Evolutionary conservation across 192 early-diverging fungal genomes (phyloP).

Genomic region (Linnemannia schmuckeri): DNA sequence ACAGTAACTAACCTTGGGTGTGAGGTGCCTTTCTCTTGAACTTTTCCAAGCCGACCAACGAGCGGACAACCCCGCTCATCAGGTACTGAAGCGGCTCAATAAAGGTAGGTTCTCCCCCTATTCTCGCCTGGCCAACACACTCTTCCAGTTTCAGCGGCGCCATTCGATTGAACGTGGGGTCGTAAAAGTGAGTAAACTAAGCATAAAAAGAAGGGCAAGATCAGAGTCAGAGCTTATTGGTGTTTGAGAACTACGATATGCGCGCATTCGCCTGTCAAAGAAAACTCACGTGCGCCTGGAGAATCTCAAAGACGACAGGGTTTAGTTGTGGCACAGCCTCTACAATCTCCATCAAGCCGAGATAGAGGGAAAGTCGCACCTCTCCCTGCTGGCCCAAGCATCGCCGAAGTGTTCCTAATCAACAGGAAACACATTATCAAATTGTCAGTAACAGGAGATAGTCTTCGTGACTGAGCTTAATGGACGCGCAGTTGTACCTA

Average conservation of each 20-base stretch:
- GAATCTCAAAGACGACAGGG: conserved; percentile 64
- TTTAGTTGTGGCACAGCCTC: conserved; percentile 46
- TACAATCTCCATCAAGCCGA: conserved; percentile 65
- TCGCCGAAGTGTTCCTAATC: conserved; percentile 71
- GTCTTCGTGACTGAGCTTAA: background rate
- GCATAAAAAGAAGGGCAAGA: conserved; percentile 9
- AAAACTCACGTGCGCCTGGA: conserved; percentile 61
- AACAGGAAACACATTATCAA: conserved; percentile 36
- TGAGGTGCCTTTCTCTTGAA: conserved; percentile 11
- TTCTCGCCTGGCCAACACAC: conserved; percentile 48
- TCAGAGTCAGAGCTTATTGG: background rate
- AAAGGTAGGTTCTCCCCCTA: conserved; percentile 53
- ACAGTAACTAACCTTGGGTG: conserved; percentile 4
- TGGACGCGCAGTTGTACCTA: conserved; percentile 39
- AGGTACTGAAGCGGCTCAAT: conserved; percentile 66
- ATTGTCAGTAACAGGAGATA: background rate
- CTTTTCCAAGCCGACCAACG: conserved; percentile 30
- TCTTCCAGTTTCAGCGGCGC: conserved; percentile 49
- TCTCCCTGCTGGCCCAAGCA: conserved; percentile 79
- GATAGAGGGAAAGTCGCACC: conserved; percentile 68
- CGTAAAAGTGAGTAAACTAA: conserved; percentile 49
- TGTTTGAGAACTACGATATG: background rate
- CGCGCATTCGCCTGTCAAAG: background rate
- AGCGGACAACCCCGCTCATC: conserved; percentile 49
- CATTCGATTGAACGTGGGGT: conserved; percentile 24